These are phyloP conservation scores for sweet orange (Citrus sinensis) DNA, from an alignment of 345 rosid genomes.

Conservation along the genomic window DNA sequence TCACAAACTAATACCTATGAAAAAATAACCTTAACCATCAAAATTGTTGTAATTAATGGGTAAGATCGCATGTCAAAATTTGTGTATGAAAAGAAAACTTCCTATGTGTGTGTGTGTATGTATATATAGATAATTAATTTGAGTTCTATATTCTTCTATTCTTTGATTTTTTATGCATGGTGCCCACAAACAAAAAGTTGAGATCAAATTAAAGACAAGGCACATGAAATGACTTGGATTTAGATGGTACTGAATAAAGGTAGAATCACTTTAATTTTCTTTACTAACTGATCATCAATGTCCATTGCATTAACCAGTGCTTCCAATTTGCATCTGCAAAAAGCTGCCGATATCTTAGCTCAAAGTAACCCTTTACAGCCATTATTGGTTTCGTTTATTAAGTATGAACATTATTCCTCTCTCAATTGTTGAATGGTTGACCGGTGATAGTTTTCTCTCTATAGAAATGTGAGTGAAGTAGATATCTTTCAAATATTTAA, in stretches of 20 bases:
- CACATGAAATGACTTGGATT: not conserved
- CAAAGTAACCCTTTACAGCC: not conserved
- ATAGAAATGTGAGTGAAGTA: accelerated
- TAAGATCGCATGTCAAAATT: too few species aligned
- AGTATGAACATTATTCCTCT: too few species aligned
- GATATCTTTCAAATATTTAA: accelerated
- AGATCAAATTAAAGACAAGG: not conserved
- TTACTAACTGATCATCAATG: not conserved
- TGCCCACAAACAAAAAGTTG: not conserved
- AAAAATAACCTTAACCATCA: too few species aligned
- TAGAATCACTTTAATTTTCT: not conserved
- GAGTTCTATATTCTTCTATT: not conserved
- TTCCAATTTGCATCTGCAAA: not conserved
- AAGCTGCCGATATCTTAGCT: not conserved
- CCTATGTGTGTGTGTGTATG: too few species aligned
- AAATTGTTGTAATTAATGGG: too few species aligned
- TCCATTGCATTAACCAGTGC: not conserved
- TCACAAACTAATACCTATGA: too few species aligned
- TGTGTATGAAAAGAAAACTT: too few species aligned
- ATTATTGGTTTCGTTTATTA: too few species aligned
- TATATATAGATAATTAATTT: too few species aligned
- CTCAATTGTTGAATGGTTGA: too few species aligned
- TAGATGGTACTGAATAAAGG: not conserved
- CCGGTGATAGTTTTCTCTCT: accelerated
- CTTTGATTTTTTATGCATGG: not conserved